These are phyloP conservation scores for Xylariaceae sp. DNA, from an alignment of 2,329 filamentous ascomycete species.

Conservation along the genomic window DNA sequence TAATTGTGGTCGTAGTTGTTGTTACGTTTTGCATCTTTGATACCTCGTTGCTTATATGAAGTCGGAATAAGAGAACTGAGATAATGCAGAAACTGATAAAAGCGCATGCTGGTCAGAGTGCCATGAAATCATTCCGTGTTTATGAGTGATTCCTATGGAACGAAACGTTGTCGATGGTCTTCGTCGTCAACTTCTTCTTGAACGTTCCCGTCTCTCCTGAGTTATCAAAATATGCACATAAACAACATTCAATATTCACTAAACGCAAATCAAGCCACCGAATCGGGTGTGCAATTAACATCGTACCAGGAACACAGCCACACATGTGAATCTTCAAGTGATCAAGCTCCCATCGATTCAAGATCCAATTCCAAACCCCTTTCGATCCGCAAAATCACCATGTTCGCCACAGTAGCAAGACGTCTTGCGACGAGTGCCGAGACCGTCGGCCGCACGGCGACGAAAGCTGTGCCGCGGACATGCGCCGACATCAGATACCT, in stretches of 20 bases:
- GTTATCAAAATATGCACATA: not conserved
- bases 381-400: slow-evolving; percentile 17
- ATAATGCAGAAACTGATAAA: too few relatives aligned
- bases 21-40: not conserved
- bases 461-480: slow-evolving; percentile 29
- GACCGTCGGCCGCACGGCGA: slow-evolving; percentile 20
- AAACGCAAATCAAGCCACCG: not conserved
- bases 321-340: not conserved
- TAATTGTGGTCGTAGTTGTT: not conserved
- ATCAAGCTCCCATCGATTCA: not conserved
- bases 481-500: slow-evolving; percentile 52
- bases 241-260: not conserved
- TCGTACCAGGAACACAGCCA: not conserved
- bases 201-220: not conserved
- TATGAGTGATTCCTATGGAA: not conserved
- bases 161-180: not conserved
- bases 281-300: not conserved
- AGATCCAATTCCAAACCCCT: not conserved
- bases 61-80: not conserved
- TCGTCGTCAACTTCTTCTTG: not conserved
- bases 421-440: slow-evolving; percentile 33
- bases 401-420: slow-evolving; percentile 45
- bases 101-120: too few relatives aligned
- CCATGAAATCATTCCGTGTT: not conserved
- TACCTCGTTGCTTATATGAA: not conserved